These are phyloP conservation scores for Pseudopithomyces maydicus DNA, from an alignment of 2,329 filamentous ascomycete species.

Conservation along the genomic window DNA sequence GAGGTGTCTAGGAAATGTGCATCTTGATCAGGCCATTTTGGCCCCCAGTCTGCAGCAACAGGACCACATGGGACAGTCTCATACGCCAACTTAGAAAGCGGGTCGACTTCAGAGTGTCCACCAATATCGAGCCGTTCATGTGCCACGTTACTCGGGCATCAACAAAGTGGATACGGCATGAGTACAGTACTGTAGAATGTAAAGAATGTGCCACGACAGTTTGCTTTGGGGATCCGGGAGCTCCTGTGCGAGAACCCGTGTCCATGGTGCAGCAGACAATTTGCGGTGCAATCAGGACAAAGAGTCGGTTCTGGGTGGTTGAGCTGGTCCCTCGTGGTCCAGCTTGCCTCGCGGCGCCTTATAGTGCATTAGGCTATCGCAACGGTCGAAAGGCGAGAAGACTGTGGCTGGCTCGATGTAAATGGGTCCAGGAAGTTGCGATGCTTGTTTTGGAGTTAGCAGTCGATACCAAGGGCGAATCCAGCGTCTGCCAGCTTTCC, in stretches of 20 bases:
- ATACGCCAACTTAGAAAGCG: not conserved
- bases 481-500: not conserved
- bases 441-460: not conserved
- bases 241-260: no score
- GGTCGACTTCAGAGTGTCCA: not conserved
- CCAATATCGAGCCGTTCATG: constrained; percentile 3
- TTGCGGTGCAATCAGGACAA: not conserved
- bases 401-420: not conserved
- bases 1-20: not conserved
- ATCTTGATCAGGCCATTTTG: not conserved
- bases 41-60: not conserved
- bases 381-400: not conserved
- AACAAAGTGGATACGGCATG: not conserved
- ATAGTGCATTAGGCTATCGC: not conserved
- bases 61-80: not conserved
- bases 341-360: not conserved
- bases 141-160: constrained; percentile 5
- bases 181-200: not conserved
- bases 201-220: not conserved
- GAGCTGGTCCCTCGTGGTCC: not conserved
- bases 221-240: not conserved
- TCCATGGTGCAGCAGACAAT: no score
- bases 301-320: no score
- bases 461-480: not conserved
- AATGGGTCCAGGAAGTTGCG: not conserved